Base-by-base conservation (phyloP, 441 rosid species). In the Breynia disticha region DNA sequence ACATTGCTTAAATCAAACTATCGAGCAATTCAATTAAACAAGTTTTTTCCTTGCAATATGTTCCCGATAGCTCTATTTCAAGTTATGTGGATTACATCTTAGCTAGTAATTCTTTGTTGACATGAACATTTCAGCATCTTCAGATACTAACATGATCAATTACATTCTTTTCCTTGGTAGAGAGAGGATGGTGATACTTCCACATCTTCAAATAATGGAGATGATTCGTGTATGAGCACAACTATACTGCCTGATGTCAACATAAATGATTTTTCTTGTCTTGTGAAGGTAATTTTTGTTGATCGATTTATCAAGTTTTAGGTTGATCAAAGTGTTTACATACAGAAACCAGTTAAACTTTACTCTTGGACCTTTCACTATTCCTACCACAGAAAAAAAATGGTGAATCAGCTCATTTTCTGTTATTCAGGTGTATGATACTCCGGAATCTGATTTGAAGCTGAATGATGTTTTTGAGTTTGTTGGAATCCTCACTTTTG, bases 401-500 rank as follows among this genome's bases (percentile, higher is more conserved):
- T 60, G 51, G 59, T 17, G 16, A 42, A 54, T 24, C 55, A 37
- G n/a, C 15, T 56, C 18, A 55, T 59, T 58, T 10, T 28, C n/a
- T 39, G n/a, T 60, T 19, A 22, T 58, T 55, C 82, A 91, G 97
- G 67, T 91, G 44, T 91, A 91, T 66, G 89, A 88, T 71, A 63
- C 80, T 58, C 84, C 80, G n/a, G 95, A 86, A 70, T 76, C 87
- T 21, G 95, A 86, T n/a, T 55, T 84, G 69, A 88, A 86, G 74
- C 82, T 88, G 59, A 88, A 91, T 46, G 96, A 91, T 38, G 81
- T 86, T 59, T 76, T 86, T 64, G 98, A 88, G 70, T 91, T 91
- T 62, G 50, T 84, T 56, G 98, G 98, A 48, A 81, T 91, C 62
- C 69, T 91, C 48, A 73, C 87, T 54, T 72, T 78, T 46, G 86